Conservation (phyloP, 139 green algal species). For the Picochlorum sp. region DNA sequence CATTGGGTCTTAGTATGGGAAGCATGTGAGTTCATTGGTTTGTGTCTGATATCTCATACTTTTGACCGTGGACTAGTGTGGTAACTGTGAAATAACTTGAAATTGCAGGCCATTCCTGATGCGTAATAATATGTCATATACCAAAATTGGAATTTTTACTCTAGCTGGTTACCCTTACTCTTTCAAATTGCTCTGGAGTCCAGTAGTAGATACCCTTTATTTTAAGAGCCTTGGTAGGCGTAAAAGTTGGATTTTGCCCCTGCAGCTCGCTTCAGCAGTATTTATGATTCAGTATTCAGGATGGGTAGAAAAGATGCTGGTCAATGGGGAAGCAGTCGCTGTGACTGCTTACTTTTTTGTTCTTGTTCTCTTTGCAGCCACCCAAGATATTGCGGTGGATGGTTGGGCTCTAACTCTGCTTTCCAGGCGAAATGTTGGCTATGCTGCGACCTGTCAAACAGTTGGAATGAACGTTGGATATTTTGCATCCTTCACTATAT, state of each 20-base stretch:
- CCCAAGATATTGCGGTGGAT: slow-evolving; percentile 91
- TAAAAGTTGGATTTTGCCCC: slow-evolving; percentile 79
- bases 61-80: neutral
- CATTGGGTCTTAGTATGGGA: slow-evolving; percentile 74
- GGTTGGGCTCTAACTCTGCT: slow-evolving; percentile 90
- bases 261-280: slow-evolving; percentile 28
- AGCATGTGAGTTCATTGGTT: slow-evolving; percentile 48
- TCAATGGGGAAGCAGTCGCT: slow-evolving; percentile 41
- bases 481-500: slow-evolving; percentile 89
- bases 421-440: slow-evolving; percentile 60
- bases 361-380: slow-evolving; percentile 80
- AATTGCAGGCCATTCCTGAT: slow-evolving; percentile 72
- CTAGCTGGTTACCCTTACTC: slow-evolving; percentile 81
- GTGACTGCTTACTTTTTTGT: slow-evolving; percentile 76
- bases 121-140: slow-evolving; percentile 61
- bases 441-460: slow-evolving; percentile 85
- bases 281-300: slow-evolving; percentile 27
- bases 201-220: slow-evolving; percentile 80
- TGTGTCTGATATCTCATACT: neutral
- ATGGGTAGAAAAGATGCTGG: slow-evolving; percentile 20
- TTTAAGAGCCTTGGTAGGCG: slow-evolving; percentile 41
- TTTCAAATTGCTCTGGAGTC: slow-evolving; percentile 89
- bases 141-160: slow-evolving; percentile 75
- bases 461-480: slow-evolving; percentile 82
- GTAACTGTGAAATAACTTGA: neutral